phyloP scores from a whole-genome alignment of 176 grass and related monocot species.

The Cocos nucifera region DNA sequence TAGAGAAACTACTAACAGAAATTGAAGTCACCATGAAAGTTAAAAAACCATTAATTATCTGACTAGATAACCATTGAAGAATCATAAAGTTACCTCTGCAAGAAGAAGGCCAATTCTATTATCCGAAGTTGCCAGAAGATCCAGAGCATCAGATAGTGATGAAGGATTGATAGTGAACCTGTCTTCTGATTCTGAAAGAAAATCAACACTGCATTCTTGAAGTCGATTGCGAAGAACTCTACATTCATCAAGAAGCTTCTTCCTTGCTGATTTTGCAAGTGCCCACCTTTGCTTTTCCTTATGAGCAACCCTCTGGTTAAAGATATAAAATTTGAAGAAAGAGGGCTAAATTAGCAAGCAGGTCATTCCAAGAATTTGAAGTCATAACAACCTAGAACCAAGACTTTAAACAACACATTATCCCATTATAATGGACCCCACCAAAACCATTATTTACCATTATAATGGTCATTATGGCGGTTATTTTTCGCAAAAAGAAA shows the following conservation, averaged over 20 bases:
- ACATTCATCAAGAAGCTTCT: slow-evolving; percentile 77
- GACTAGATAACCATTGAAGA: not conserved
- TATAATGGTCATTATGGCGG: too few species aligned
- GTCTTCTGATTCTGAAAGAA: slow-evolving; percentile 57
- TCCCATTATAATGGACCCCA: too few species aligned
- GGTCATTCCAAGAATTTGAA: too few species aligned
- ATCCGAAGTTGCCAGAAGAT: slow-evolving; percentile 77
- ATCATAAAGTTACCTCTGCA: slow-evolving; percentile 58
- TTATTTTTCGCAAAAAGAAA: too few species aligned
- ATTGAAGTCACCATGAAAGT: too few species aligned
- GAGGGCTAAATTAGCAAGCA: not conserved
- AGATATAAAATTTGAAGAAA: slow-evolving; percentile 1
- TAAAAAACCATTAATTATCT: too few species aligned
- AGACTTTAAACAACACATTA: too few species aligned
- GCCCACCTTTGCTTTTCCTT: slow-evolving; percentile 42
- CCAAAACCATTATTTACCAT: too few species aligned
- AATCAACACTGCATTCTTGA: slow-evolving; percentile 75
- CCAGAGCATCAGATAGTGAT: slow-evolving; percentile 61
- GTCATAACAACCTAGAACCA: not conserved
- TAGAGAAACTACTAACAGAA: too few species aligned
- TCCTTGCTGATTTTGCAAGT: slow-evolving; percentile 35
- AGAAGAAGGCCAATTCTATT: slow-evolving; percentile 69
- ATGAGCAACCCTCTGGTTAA: slow-evolving; percentile 46
- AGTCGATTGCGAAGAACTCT: slow-evolving; percentile 57
- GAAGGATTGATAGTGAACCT: slow-evolving; percentile 48